Evolutionary conservation across 345 rosid species (phyloP).

Genomic region (Punica granatum): DNA sequence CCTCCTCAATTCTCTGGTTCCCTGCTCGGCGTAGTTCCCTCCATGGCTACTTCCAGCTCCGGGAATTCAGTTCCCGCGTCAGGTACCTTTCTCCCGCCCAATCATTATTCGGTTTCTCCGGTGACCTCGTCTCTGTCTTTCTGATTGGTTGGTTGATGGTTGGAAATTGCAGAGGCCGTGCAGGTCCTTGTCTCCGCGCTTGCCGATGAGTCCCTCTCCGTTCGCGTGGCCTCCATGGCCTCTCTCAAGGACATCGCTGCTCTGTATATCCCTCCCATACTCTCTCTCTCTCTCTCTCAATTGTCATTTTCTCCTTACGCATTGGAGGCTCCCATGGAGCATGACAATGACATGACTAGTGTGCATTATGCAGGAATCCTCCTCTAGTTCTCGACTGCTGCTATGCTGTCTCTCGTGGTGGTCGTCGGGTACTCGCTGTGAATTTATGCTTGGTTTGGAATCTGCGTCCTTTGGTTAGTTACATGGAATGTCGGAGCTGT

Average conservation of each 20-base stretch:
- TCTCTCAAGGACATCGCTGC: conserved; percentile 73
- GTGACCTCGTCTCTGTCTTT: background rate
- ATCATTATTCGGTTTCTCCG: conserved; percentile 5
- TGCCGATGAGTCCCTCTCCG: conserved; percentile 73
- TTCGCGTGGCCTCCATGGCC: conserved; percentile 72
- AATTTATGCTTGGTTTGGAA: background rate
- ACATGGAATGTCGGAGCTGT: conserved; percentile 4
- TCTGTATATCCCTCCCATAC: conserved; percentile 28
- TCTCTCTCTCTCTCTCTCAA: background rate
- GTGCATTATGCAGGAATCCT: conserved; percentile 53
- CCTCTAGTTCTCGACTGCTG: conserved; percentile 92
- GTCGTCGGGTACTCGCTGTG: conserved; percentile 55
- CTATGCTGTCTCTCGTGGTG: conserved; percentile 74
- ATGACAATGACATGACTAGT: background rate
- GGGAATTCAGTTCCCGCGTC: conserved; percentile 63
- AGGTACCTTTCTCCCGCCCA: conserved; percentile 28
- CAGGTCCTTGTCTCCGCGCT: conserved; percentile 76
- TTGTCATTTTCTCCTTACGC: background rate
- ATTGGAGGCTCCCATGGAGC: background rate
- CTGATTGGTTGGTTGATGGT: background rate
- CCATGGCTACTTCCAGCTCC: conserved; percentile 78
- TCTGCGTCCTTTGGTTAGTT: conserved; percentile 3
- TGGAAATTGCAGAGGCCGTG: conserved; percentile 59
- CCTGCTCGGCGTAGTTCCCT: background rate
- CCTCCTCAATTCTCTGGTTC: background rate